Evolutionary conservation across 768 basidiomycete genomes (phyloP).

Genomic region (Phlebiopsis gigantea): DNA sequence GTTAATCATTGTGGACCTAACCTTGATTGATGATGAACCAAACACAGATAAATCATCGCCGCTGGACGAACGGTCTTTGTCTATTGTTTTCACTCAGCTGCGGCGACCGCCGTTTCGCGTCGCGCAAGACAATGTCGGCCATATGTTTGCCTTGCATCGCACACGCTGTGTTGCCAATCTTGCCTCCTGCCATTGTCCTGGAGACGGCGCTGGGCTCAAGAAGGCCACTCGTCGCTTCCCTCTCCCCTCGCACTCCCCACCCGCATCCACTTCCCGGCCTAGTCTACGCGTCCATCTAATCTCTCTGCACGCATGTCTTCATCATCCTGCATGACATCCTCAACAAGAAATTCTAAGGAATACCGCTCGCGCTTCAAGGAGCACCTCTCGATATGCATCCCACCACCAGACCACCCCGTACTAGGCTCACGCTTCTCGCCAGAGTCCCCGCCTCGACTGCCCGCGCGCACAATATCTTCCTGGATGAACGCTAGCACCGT

Average conservation of each 20-base stretch:
- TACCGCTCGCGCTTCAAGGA: slow-evolving; percentile 12
- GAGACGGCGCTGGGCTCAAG: not conserved
- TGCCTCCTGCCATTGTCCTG: slow-evolving; percentile 1
- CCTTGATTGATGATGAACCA: not conserved
- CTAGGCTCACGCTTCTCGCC: slow-evolving; percentile 40
- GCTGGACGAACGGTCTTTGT: not conserved
- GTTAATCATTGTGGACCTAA: not conserved
- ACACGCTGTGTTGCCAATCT: not conserved
- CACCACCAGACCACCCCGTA: slow-evolving; percentile 18
- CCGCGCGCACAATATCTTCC: slow-evolving; percentile 23
- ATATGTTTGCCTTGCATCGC: not conserved
- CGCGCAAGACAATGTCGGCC: not conserved
- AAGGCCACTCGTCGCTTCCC: not conserved
- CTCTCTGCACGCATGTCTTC: not conserved
- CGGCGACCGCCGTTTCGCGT: not conserved
- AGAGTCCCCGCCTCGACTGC: slow-evolving; percentile 31
- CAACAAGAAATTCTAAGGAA: slow-evolving; percentile 1
- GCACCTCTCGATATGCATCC: slow-evolving; percentile 14
- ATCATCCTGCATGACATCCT: not conserved
- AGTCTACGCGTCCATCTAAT: not conserved
- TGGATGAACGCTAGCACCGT: slow-evolving; percentile 22
- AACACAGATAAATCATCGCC: slow-evolving; percentile 1
- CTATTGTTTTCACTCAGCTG: slow-evolving; percentile 4
- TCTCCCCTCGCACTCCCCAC: not conserved
- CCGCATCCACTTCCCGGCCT: not conserved